Evolutionary conservation across 83 land plant genomes (phyloP).

Genomic region (Thuja plicata): DNA sequence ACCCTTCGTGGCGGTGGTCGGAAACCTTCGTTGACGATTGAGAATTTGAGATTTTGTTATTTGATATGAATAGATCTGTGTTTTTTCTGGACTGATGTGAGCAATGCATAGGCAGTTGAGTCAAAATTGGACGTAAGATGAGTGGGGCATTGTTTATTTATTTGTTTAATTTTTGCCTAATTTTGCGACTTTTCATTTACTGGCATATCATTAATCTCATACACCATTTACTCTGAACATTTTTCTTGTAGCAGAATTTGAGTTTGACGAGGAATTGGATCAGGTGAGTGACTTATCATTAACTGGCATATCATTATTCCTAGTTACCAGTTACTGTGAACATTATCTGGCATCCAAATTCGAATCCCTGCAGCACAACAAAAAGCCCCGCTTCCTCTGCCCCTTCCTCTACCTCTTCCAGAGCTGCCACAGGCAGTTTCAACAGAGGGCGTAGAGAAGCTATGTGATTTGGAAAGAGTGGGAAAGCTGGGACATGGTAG

Average conservation of each 20-base stretch:
- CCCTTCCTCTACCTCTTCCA: too few species aligned
- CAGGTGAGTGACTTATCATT: neutral
- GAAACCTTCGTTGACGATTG: neutral
- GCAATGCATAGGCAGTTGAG: too few species aligned
- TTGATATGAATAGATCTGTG: slow-evolving; percentile 11
- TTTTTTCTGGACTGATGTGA: neutral
- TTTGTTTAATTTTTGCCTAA: too few species aligned
- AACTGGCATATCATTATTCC: neutral
- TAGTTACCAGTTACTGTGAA: neutral
- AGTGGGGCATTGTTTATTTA: neutral
- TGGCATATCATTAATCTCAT: neutral
- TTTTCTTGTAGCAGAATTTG: too few species aligned
- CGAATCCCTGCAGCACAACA: too few species aligned
- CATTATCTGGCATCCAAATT: neutral
- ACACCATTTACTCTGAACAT: too few species aligned
- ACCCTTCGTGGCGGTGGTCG: neutral
- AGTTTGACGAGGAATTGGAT: too few species aligned
- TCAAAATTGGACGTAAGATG: neutral
- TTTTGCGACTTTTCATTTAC: neutral
- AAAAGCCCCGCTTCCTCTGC: too few species aligned
- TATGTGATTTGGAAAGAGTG: too few species aligned
- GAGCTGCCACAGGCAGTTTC: too few species aligned
- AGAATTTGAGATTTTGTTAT: neutral
- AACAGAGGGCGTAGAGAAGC: too few species aligned
- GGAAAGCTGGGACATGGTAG: too few species aligned